Evolutionary conservation across 2,329 filamentous ascomycete genomes (phyloP).

Genomic region (Microdochium trichocladiopsis): DNA sequence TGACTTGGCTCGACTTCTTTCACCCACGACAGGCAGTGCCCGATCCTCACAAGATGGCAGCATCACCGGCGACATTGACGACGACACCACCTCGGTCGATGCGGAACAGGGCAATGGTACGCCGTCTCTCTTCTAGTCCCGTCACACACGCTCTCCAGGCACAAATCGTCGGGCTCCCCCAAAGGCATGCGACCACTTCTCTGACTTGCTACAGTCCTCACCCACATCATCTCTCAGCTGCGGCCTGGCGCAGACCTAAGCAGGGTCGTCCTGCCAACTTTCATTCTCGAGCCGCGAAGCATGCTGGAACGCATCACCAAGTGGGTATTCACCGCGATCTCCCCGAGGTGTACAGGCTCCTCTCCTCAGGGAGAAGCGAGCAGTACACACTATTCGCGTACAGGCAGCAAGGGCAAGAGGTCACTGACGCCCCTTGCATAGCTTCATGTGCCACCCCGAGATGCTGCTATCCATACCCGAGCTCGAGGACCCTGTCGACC

Average conservation of each 20-base stretch:
- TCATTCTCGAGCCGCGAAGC: conserved; percentile 93
- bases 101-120: conserved; percentile 90
- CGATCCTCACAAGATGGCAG: conserved; percentile 47
- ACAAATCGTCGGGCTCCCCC: neutral
- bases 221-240: conserved; percentile 94
- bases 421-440: conserved; percentile 27
- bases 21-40: conserved; percentile 48
- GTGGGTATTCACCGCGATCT: conserved; percentile 40
- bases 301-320: conserved; percentile 99
- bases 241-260: conserved; percentile 92
- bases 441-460: conserved; percentile 99
- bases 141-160: conserved; percentile 2
- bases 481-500: conserved; percentile 80
- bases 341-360: neutral
- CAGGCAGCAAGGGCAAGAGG: neutral
- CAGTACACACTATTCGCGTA: neutral
- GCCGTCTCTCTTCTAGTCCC: conserved; percentile 18
- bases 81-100: conserved; percentile 78
- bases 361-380: neutral
- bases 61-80: conserved; percentile 38
- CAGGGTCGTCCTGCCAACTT: conserved; percentile 89
- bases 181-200: conserved; percentile 5
- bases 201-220: conserved; percentile 59
- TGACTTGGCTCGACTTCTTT: conserved; percentile 11
- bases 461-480: conserved; percentile 81